Conservation (phyloP, 441 rosid genomes). For the Erodium texanum region DNA sequence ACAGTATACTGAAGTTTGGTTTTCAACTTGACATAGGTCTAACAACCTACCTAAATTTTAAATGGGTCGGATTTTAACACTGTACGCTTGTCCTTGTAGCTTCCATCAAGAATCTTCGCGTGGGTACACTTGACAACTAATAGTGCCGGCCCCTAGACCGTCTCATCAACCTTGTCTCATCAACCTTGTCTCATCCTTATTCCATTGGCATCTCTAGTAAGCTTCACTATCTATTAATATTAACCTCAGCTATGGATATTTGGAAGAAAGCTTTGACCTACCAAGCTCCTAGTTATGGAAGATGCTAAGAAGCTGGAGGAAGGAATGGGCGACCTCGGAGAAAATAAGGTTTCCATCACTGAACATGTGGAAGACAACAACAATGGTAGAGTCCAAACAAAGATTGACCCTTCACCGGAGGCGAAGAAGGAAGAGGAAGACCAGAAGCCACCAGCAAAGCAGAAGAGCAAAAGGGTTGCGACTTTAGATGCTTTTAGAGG, state of each 20-base stretch:
- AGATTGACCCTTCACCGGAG: not conserved
- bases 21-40: too few species aligned
- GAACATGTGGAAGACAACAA: not conserved
- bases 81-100: not conserved
- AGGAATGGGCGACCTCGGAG: not conserved
- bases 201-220: too few species aligned
- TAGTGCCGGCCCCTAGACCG: too few species aligned
- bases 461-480: constrained; percentile 46
- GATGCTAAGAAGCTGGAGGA: not conserved
- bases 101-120: too few species aligned
- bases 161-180: too few species aligned
- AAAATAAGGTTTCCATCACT: not conserved
- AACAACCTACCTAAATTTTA: too few species aligned
- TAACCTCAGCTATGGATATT: not conserved
- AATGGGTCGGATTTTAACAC: too few species aligned
- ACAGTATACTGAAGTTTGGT: too few species aligned
- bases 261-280: not conserved
- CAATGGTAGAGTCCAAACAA: not conserved
- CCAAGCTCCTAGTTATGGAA: not conserved
- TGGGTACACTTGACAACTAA: too few species aligned
- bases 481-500: constrained; percentile 66
- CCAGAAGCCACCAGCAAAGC: constrained; percentile 24
- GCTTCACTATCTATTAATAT: not conserved
- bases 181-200: too few species aligned
- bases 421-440: constrained; percentile 9